Base-by-base conservation (phyloP, 176 grass and related monocot species). In the Saccharum officinarum region DNA sequence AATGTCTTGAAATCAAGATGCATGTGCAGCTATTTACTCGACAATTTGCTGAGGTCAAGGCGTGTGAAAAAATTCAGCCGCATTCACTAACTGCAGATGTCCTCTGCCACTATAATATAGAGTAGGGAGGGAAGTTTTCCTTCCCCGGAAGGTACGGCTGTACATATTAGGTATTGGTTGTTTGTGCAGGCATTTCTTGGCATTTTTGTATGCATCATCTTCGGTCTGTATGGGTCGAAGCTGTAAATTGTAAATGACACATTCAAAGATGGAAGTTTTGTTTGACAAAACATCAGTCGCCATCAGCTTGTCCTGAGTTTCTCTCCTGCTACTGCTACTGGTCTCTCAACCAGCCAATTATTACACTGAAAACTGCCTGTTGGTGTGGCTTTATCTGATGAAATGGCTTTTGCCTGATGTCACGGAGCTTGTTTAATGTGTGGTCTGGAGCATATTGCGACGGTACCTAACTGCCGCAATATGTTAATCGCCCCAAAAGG, bases 171-270 rank as follows among this genome's bases (percentile, higher is more conserved):
- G 85, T 46, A 39, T 37, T 91, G 47, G 40, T 81, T 83, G 66
- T 77, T 84, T 91, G 85, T 91, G 85, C 89, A 85, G 81, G 76
- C 26, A 87, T 91, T 80, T 86, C 31, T 65, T 81, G 36, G 46
- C 81, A 77, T 62, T 67, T 67, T 90, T 79, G 71, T 61, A 77
- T 78, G 84, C 86, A 71, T 84, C 80, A 72, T 79, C 68, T 76
- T 74, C 8, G 16, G 36, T 5, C 60, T 88, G 60, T 82, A 67
- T 60, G 67, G 49, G 61, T 52, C 34, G 63, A 84, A 85, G 71
- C 45, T 94, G 92, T 88, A 91, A 94, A 91, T 26, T 94, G 92
- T 86, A 94, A 94, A 91, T 80, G 76, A 88, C 83, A 86, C 82
- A 76, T 69, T 80, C 74, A 86, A 80, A 84, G 87, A 71, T 86